Percentiles rank a stretch among this genome's conserved stretches.
Evolutionary conservation across 176 grass and related monocot species (phyloP).

Genomic region (Carex pumila): DNA sequence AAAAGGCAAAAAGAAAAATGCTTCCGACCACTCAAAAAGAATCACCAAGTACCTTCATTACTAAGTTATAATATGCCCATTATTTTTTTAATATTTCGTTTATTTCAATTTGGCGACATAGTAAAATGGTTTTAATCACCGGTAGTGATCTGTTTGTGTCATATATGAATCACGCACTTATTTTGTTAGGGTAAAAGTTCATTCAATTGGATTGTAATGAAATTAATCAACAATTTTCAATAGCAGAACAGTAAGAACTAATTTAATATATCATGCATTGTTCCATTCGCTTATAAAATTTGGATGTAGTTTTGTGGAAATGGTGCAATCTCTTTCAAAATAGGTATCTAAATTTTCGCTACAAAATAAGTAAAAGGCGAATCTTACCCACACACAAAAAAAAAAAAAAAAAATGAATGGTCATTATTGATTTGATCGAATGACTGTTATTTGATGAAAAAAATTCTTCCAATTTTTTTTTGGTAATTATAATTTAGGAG

Average conservation of each 20-base stretch:
- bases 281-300: not conserved
- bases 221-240: no score
- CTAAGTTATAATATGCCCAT: not conserved
- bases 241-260: not conserved
- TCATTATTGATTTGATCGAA: no score
- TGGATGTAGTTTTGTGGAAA: not conserved
- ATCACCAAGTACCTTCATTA: not conserved
- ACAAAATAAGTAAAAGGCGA: not conserved
- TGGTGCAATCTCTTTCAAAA: not conserved
- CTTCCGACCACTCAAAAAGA: not conserved
- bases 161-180: no score
- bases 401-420: no score
- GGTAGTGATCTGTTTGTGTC: not conserved
- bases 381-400: no score
- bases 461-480: no score
- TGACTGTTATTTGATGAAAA: no score
- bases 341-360: not conserved
- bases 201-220: no score
- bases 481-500: no score
- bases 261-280: not conserved
- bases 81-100: not conserved
- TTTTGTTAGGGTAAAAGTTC: no score
- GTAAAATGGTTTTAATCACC: not conserved
- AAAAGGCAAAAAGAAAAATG: not conserved
- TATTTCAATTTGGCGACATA: not conserved